Evolutionary conservation across 1,139 yeast species (phyloP), one percentile per base, ranked within the genome.

Genomic region (Citeromyces hawaiiensis): DNA sequence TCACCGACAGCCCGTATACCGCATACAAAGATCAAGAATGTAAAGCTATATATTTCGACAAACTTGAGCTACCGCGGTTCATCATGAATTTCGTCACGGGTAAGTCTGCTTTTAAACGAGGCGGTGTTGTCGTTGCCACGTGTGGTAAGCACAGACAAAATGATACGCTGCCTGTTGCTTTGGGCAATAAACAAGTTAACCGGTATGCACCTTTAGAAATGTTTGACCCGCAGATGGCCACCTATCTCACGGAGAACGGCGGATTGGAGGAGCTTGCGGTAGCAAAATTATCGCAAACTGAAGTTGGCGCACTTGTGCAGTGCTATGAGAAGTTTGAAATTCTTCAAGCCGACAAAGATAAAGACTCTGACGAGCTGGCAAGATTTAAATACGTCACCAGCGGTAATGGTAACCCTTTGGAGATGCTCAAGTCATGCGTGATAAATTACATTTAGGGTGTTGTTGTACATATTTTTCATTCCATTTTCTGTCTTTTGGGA

Each of bases 391-490:
- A 76, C 52, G 70, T 74, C 46, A 54, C 78, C 30, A 70, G 82
- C 46, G 88, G 94, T 38, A 76, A 80, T 47, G 96, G 96, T 48
- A 85, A 83, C 57, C 88, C 94, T 34, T 70, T 82, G 42, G 75
- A 72, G 47, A 59, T 83, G 45, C 57, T 81, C 44, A 76, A 66
- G 51, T 65, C 72, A 41, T 60, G 66, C 48, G 61, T 64, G 19
- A 39, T 55, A 41, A 47, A 50, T 17, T 57, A 54, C 44, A 37
- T 23, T 14, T 18, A 33, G 25, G 15, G n/a, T n/a, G n/a, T n/a
- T 18, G 21, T 29, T 15, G 17, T 13, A 21, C 40, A 30, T 30
- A 30, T 5, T 9, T 5, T 5, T 16, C 36, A 38, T 17, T 32
- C 19, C 36, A 39, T 44, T 39, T 39, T 43, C 41, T 45, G 43